Evolutionary conservation across 2,329 filamentous ascomycete genomes (phyloP), one percentile per base, ranked within the genome.

Genomic region (Fusarium sulawesiense): DNA sequence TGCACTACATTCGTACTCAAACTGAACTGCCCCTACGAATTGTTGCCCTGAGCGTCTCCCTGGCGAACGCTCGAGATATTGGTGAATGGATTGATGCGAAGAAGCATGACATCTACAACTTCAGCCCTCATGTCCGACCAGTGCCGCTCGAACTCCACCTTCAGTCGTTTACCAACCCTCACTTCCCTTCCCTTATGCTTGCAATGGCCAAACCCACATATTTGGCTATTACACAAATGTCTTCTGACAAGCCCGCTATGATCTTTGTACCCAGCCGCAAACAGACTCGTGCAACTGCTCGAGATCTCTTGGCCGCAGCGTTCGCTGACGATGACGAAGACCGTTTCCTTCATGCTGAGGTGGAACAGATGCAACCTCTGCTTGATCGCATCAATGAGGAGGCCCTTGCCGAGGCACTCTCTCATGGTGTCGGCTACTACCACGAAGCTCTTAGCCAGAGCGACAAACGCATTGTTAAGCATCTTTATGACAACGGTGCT

Each of bases 41-140:
- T 48, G 83, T 99, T 56, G 96, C 94, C 4, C 83, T 99, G 64
- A 94, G 93, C 77, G 96, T 98, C 29, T 97, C 96, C 25, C 86
- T 99, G 23, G 91, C 96, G 7, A 98, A 98, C 78, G 94, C 95
- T 51, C 89, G 94, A 63, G 96, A 99, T 76, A 88, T 99, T 75
- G 95, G 95, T 54, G 96, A 98, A 81, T 99, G 96, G 96, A 94
- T 99, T 72, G 96, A 97, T 72, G 96, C 95, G 10, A 97, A 91
- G 80, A 98, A 98, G 84, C 96, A 99, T 78, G 97, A 96, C 50
- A 97, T 97, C 70, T 99, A 95, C 86, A 99, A 99, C 83, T 99
- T 99, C 83, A 97, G 93, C 75, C 96, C 96, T 4, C 92, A 95
- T 76, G 91, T 95, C 66, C 91, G 97, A 60, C 92, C 94, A 2